Base-by-base conservation (phyloP, 1,139 yeast species). In the Candida tropicalis region DNA sequence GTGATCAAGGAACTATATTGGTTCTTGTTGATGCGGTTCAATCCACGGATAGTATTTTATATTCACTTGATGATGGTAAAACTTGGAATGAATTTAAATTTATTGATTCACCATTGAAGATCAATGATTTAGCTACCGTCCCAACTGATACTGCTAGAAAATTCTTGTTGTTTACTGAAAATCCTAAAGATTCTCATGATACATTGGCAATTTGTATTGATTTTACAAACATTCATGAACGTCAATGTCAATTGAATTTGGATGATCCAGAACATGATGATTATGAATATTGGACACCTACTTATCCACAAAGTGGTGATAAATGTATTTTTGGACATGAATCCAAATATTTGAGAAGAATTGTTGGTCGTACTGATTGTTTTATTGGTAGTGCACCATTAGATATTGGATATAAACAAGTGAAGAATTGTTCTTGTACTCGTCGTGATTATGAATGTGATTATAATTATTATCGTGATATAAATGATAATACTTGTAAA, bases 371-470 rank as follows among this genome's bases (percentile, higher is more conserved):
- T 38, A 53, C 66, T 12, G 83, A 87, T 49, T 93, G 99, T 65
- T 90, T 80, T 58, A 81, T 93, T 54, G 97, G 97, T 12, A 77
- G 75, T 54, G 85, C 87, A 1, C 87, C 90, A 28, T 66, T 87
- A 43, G 63, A 70, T n/a, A 74, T 79, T 41, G 90, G 87, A 0
- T 78, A 74, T 59, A 76, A 75, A 52, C 68, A 79, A 15, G 65
- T 76, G 12, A 73, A 79, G 52, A 84, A 87, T 60, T 93, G 99
- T 66, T 59, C 85, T 1, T 93, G 99, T 68, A 77, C 95, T 0
- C 79, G 97, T 62, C 77, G 80, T 45, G 99, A 93, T 63, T 95
- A 73, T 58, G 99, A 93, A 65, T 93, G 99, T 75, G 99, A 93
- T 60, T 88, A 81, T 68, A 91, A 91, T 64, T 91, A 72, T 61